Conservation (phyloP, 2,329 filamentous ascomycete genomes). For the Amauroascus verrucosus region DNA sequence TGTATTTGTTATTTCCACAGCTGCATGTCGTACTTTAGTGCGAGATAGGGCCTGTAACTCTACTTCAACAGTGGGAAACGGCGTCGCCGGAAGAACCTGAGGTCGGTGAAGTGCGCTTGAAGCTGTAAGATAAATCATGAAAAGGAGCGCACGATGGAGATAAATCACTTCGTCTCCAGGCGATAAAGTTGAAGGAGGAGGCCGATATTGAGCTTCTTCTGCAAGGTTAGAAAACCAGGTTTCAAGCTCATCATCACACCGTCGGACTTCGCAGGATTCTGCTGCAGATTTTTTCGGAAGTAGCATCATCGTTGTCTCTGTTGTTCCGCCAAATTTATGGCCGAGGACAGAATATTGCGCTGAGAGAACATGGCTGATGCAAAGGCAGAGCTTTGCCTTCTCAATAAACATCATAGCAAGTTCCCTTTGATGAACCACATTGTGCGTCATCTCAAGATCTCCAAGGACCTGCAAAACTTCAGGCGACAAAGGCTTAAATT, state of each 20-base stretch:
- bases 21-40: constrained; percentile 70
- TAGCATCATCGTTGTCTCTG: constrained; percentile 76
- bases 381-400: constrained; percentile 79
- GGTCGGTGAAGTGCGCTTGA: constrained; percentile 84
- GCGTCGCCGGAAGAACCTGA: constrained; percentile 70
- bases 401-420: constrained; percentile 82
- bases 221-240: constrained; percentile 67
- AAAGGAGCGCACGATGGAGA: constrained; percentile 72
- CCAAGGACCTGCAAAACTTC: constrained; percentile 57
- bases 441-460: constrained; percentile 60
- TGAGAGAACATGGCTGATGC: constrained; percentile 78
- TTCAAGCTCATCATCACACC: constrained; percentile 68
- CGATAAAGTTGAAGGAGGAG: constrained; percentile 49
- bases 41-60: constrained; percentile 75
- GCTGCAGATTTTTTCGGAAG: constrained; percentile 78
- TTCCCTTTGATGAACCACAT: constrained; percentile 62
- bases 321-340: constrained; percentile 59
- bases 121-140: constrained; percentile 90
- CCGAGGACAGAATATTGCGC: constrained; percentile 88
- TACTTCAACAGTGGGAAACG: constrained; percentile 46
- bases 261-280: constrained; percentile 68
- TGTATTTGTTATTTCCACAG: constrained; percentile 75
- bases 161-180: constrained; percentile 42
- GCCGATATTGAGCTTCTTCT: constrained; percentile 56
- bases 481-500: constrained; percentile 58